phyloP scores from a whole-genome alignment of 352 stramenopile genomes.

The Pythium phragmiticola region DNA sequence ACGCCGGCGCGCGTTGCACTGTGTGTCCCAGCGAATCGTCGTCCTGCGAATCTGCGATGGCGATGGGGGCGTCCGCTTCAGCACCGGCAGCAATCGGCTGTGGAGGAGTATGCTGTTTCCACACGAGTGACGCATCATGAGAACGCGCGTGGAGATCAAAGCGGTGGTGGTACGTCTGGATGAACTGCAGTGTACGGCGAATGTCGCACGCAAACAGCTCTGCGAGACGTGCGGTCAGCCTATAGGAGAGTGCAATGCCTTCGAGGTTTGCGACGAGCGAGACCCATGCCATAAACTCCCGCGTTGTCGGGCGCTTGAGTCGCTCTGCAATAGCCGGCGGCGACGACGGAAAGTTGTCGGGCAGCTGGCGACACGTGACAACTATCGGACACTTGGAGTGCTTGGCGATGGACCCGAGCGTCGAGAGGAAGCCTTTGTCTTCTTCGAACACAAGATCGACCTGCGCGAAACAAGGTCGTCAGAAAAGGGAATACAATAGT shows the following conservation, averaged over 20 bases:
- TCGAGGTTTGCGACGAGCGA: slow-evolving; percentile 61
- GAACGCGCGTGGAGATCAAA: slow-evolving; percentile 3
- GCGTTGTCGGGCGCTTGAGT: slow-evolving; percentile 42
- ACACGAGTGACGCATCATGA: background rate
- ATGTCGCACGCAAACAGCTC: slow-evolving; percentile 67
- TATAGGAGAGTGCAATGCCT: slow-evolving; percentile 36
- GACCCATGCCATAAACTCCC: slow-evolving; percentile 70
- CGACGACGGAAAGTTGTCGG: slow-evolving; percentile 54
- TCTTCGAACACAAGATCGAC: slow-evolving; percentile 79
- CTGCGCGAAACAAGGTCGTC: slow-evolving; percentile 15
- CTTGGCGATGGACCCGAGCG: slow-evolving; percentile 75
- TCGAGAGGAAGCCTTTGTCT: slow-evolving; percentile 74
- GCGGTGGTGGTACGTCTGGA: slow-evolving; percentile 45
- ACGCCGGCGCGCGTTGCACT: slow-evolving; percentile 39
- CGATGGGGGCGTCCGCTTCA: background rate
- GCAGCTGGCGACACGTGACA: slow-evolving; percentile 60
- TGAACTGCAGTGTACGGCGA: slow-evolving; percentile 65
- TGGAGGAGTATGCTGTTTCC: slow-evolving; percentile 1
- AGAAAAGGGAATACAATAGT: background rate
- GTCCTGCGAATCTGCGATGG: slow-evolving; percentile 18
- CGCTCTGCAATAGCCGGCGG: slow-evolving; percentile 42
- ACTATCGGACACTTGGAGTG: slow-evolving; percentile 81
- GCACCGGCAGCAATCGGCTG: background rate
- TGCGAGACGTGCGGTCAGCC: slow-evolving; percentile 41
- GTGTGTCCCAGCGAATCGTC: background rate